Conservation (phyloP, 805 yeast species). For the Metschnikowia santaceciliae region DNA sequence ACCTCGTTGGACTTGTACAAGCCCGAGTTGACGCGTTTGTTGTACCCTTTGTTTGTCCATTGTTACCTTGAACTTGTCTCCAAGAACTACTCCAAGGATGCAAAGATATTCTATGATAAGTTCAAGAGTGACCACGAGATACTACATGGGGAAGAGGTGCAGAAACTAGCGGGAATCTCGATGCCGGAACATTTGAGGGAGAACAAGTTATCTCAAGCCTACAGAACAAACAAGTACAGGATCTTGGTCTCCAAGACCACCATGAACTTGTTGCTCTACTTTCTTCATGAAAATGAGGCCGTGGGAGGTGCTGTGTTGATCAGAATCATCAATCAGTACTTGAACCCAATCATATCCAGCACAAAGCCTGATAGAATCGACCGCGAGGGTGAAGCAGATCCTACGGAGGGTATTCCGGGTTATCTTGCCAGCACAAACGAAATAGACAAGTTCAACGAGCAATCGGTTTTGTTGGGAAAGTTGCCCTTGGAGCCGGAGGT, state of each 20-base stretch:
- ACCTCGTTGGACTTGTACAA: slow-evolving; percentile 86
- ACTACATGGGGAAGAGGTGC: slow-evolving; percentile 74
- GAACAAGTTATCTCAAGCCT: slow-evolving; percentile 75
- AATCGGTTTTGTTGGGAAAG: slow-evolving; percentile 75
- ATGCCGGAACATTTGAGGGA: slow-evolving; percentile 78
- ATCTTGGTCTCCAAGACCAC: slow-evolving; percentile 79
- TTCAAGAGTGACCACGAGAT: slow-evolving; percentile 70
- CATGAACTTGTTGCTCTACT: slow-evolving; percentile 76
- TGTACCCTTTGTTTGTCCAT: slow-evolving; percentile 92
- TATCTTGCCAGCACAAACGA: slow-evolving; percentile 41
- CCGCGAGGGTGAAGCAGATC: slow-evolving; percentile 46
- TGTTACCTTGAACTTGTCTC: slow-evolving; percentile 75
- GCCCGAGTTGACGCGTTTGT: slow-evolving; percentile 76
- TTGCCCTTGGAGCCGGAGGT: slow-evolving; percentile 85
- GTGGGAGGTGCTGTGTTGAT: slow-evolving; percentile 88
- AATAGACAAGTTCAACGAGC: slow-evolving; percentile 60
- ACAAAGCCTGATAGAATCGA: slow-evolving; percentile 37
- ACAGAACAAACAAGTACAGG: slow-evolving; percentile 67
- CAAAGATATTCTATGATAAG: slow-evolving; percentile 71
- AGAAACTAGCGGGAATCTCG: slow-evolving; percentile 66
- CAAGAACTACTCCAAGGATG: slow-evolving; percentile 55
- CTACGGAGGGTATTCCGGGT: slow-evolving; percentile 51
- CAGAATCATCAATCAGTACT: slow-evolving; percentile 78
- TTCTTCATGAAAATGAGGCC: slow-evolving; percentile 86
- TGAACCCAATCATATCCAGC: slow-evolving; percentile 49